Evolutionary conservation across 768 basidiomycete species (phyloP).

Genomic region (Mycena crocata): DNA sequence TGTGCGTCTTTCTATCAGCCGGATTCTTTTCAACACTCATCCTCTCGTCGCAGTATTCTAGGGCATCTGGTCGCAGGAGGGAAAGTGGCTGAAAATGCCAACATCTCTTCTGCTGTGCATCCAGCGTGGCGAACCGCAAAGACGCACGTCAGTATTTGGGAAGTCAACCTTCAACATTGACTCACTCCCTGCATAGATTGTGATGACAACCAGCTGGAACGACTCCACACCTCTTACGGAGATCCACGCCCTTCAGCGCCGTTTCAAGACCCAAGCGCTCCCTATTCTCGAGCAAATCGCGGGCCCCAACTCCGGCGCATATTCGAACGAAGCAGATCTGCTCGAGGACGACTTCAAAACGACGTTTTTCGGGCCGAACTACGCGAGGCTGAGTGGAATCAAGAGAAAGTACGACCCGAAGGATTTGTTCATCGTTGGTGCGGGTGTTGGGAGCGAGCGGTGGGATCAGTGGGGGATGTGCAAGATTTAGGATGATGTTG

Average conservation of each 20-base stretch:
- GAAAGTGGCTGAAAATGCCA: constrained; percentile 44
- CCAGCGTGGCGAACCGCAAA: constrained; percentile 52
- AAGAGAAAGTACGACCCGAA: constrained; percentile 46
- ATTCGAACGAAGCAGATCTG: constrained; percentile 49
- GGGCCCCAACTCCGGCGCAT: constrained; percentile 43
- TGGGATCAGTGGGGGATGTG: constrained; percentile 46
- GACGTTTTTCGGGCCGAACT: constrained; percentile 49
- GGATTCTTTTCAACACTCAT: background rate
- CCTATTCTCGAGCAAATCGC: constrained; percentile 42
- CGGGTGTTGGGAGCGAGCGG: constrained; percentile 46
- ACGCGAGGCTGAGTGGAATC: constrained; percentile 40
- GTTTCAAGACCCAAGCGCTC: constrained; percentile 38
- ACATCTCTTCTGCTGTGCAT: constrained; percentile 41
- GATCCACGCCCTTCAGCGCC: constrained; percentile 33
- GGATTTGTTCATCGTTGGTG: constrained; percentile 46
- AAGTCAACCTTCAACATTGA: too few relatives aligned
- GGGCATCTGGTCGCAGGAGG: constrained; percentile 37
- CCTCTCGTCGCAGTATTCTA: constrained; percentile 25
- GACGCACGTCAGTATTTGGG: constrained; percentile 49
- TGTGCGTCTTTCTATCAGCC: background rate
- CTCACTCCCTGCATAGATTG: too few relatives aligned
- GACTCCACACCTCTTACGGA: too few relatives aligned
- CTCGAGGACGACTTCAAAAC: constrained; percentile 44
- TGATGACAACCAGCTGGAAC: too few relatives aligned
- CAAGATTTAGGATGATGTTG: too few relatives aligned